Conservation (phyloP, 2,329 filamentous ascomycete genomes). For the Sporothrix protearum region DNA sequence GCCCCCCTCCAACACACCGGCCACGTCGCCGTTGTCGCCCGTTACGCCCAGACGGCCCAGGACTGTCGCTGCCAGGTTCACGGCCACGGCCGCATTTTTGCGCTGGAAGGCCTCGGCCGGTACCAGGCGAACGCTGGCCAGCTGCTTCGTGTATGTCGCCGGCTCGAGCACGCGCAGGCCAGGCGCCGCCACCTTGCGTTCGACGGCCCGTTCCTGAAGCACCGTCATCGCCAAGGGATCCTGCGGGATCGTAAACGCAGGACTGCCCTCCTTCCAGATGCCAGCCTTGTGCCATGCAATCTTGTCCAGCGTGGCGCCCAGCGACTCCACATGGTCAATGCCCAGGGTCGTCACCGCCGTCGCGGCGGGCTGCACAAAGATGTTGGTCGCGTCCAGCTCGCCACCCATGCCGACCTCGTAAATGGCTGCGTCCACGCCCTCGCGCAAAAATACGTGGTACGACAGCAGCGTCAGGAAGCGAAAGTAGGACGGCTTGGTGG, state of each 20-base stretch:
- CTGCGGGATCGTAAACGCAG: constrained; percentile 56
- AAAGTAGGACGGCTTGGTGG: constrained; percentile 53
- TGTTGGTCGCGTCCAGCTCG: constrained; percentile 65
- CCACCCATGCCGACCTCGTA: constrained; percentile 67
- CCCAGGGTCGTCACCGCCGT: constrained; percentile 63
- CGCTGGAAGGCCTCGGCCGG: constrained; percentile 29
- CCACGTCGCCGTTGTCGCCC: constrained; percentile 28
- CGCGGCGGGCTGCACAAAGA: constrained; percentile 55
- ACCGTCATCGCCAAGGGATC: constrained; percentile 44
- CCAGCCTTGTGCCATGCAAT: constrained; percentile 74
- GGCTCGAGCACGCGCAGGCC: constrained; percentile 29
- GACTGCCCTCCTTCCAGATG: constrained; percentile 59
- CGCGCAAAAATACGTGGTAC: constrained; percentile 62
- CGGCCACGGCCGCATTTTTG: constrained; percentile 32
- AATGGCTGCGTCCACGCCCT: constrained; percentile 60
- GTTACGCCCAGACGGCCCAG: constrained; percentile 52
- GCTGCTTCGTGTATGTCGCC: constrained; percentile 15
- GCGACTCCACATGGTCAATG: constrained; percentile 62
- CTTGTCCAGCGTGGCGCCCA: constrained; percentile 61
- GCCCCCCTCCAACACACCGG: constrained; percentile 8
- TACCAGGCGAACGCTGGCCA: constrained; percentile 22
- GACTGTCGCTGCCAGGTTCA: constrained; percentile 40
- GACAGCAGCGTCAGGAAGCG: constrained; percentile 63
- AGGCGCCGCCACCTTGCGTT: constrained; percentile 39
- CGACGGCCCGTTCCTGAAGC: constrained; percentile 50